These are phyloP conservation scores for Pichia scutulata DNA, from an alignment of 805 yeast species.

Conservation along the genomic window DNA sequence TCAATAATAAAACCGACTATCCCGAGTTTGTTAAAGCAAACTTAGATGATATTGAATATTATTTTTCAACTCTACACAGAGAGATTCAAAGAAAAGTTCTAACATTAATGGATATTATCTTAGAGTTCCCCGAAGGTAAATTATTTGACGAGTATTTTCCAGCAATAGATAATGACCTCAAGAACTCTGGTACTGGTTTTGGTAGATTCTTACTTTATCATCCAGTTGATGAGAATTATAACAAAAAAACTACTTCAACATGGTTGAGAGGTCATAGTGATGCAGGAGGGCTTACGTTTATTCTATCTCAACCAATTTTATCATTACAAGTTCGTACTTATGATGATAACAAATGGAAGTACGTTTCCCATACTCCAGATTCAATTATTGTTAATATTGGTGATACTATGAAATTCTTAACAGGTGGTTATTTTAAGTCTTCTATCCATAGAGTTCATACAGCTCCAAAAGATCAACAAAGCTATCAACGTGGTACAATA, in stretches of 20 bases:
- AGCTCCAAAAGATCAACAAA: constrained; percentile 36
- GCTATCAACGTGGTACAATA: constrained; percentile 31
- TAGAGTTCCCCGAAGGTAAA: constrained; percentile 41
- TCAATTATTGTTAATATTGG: constrained; percentile 36
- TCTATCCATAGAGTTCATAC: constrained; percentile 41
- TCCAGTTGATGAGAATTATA: constrained; percentile 26
- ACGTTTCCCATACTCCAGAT: constrained; percentile 33
- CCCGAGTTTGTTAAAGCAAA: constrained; percentile 36
- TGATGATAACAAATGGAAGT: constrained; percentile 32
- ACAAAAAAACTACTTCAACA: constrained; percentile 29
- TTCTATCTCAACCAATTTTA: constrained; percentile 35
- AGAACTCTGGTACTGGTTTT: constrained; percentile 33
- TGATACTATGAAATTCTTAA: constrained; percentile 34
- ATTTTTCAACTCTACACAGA: constrained; percentile 33
- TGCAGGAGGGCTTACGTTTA: constrained; percentile 33
- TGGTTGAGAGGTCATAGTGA: constrained; percentile 45
- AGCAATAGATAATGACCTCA: constrained; percentile 25
- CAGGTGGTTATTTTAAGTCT: constrained; percentile 41
- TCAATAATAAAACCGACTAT: constrained; percentile 24
- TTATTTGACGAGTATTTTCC: constrained; percentile 32
- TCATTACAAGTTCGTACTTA: constrained; percentile 34
- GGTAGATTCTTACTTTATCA: constrained; percentile 34
- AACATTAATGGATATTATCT: constrained; percentile 35
- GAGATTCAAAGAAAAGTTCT: constrained; percentile 32
- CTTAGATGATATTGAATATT: constrained; percentile 32